Evolutionary conservation across 169 alveolate species (phyloP).

Genomic region (Plasmodium fragile): DNA sequence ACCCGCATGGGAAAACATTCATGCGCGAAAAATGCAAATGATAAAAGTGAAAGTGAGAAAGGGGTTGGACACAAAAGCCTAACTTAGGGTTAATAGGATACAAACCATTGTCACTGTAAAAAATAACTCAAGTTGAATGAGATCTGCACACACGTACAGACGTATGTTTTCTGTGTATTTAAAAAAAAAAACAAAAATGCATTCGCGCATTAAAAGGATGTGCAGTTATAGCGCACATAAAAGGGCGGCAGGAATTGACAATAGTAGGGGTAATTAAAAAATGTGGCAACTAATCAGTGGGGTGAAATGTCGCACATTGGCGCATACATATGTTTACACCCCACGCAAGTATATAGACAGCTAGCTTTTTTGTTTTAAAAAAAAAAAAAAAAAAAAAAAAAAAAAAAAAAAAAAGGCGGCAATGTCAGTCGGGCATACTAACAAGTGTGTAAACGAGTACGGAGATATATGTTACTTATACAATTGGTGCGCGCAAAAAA

Average conservation of each 20-base stretch:
- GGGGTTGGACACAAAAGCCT: neutral
- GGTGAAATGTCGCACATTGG: neutral
- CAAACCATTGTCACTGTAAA: neutral
- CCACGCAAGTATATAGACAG: neutral
- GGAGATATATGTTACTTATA: neutral
- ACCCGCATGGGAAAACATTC: neutral
- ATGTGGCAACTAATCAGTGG: neutral
- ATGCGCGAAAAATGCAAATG: neutral
- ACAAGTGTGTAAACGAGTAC: neutral
- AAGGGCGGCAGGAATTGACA: neutral
- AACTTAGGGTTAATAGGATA: neutral
- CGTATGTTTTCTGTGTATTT: neutral
- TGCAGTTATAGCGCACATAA: slow-evolving; percentile 1
- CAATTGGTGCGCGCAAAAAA: neutral
- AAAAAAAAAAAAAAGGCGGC: too few species aligned
- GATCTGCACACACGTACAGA: neutral
- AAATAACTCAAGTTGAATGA: neutral
- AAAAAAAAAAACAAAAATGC: neutral
- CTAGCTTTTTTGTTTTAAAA: neutral
- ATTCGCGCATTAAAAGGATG: neutral
- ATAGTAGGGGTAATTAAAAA: neutral
- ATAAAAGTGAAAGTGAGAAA: neutral
- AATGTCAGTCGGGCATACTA: neutral
- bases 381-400: too few species aligned
- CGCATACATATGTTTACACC: neutral